phyloP scores from a whole-genome alignment of 2,329 filamentous ascomycete species.

The Sordariomycetes sp. region DNA sequence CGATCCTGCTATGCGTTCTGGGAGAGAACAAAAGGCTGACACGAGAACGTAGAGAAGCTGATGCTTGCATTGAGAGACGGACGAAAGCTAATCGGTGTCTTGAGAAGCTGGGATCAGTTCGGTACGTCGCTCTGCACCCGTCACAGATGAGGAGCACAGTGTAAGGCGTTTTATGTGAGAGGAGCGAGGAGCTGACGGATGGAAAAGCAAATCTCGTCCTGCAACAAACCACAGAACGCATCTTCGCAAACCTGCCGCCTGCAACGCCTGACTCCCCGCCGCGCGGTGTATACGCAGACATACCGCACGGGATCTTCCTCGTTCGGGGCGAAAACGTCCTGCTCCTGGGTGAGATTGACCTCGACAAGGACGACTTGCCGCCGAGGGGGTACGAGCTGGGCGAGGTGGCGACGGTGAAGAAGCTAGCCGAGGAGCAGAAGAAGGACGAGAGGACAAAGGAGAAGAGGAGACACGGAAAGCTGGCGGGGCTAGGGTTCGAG shows the following conservation, averaged over 20 bases:
- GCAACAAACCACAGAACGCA: constrained; percentile 82
- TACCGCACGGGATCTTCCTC: constrained; percentile 78
- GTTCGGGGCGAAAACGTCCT: constrained; percentile 97
- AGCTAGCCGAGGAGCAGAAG: constrained; percentile 64
- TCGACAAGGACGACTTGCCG: constrained; percentile 88
- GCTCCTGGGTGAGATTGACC: constrained; percentile 88
- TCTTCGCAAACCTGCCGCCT: constrained; percentile 52
- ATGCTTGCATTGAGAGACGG: constrained; percentile 87
- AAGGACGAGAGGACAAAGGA: constrained; percentile 61
- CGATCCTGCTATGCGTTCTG: too few relatives aligned
- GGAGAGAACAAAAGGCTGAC: constrained; percentile 8
- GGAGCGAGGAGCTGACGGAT: neutral
- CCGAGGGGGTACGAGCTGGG: constrained; percentile 62
- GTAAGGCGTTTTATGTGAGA: neutral
- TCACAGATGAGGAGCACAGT: neutral
- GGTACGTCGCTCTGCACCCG: constrained; percentile 46
- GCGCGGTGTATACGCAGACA: constrained; percentile 65
- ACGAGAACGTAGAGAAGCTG: constrained; percentile 67
- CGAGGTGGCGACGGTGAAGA: constrained; percentile 60
- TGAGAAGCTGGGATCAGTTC: constrained; percentile 97
- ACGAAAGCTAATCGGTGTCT: constrained; percentile 83
- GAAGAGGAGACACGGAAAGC: constrained; percentile 61
- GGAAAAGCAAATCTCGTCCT: constrained; percentile 80
- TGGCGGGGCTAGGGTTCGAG: constrained; percentile 77
- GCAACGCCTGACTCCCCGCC: constrained; percentile 14